These are phyloP conservation scores for Arthrobotrys sinensis DNA, from an alignment of 2,329 filamentous ascomycete species.

Conservation along the genomic window DNA sequence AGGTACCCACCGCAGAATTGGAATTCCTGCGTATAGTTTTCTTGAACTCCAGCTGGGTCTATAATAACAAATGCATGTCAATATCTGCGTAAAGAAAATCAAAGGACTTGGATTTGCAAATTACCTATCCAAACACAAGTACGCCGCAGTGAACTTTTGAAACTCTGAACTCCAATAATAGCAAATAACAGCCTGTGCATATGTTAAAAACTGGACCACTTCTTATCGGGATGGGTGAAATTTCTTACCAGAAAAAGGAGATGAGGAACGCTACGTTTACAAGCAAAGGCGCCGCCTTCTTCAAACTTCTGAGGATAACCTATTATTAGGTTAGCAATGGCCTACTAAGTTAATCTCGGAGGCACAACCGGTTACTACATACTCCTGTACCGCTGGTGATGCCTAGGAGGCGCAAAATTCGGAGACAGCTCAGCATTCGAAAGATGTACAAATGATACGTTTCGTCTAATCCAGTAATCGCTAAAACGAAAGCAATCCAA, in stretches of 20 bases:
- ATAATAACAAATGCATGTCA: slow-evolving; percentile 67
- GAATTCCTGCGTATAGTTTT: slow-evolving; percentile 76
- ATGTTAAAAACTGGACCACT: not conserved
- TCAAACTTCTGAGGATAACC: slow-evolving; percentile 94
- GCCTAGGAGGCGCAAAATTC: slow-evolving; percentile 89
- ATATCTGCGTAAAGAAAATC: not conserved
- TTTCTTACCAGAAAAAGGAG: slow-evolving; percentile 85
- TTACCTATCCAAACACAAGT: slow-evolving; percentile 85
- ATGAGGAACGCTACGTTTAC: slow-evolving; percentile 95
- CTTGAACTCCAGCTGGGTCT: slow-evolving; percentile 69
- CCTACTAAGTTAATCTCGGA: not conserved
- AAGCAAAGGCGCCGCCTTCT: slow-evolving; percentile 91
- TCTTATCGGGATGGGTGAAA: not conserved
- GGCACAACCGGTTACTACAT: slow-evolving; percentile 67
- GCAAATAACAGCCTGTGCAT: slow-evolving; percentile 79
- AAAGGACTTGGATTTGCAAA: slow-evolving; percentile 65
- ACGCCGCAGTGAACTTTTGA: slow-evolving; percentile 85
- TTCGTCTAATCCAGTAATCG: slow-evolving; percentile 78
- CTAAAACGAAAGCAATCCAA: slow-evolving; percentile 88
- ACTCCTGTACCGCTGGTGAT: slow-evolving; percentile 94
- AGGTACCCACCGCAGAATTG: slow-evolving; percentile 91
- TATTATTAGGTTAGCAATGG: slow-evolving; percentile 66
- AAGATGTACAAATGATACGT: slow-evolving; percentile 86
- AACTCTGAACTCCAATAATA: slow-evolving; percentile 96
- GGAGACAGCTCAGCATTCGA: slow-evolving; percentile 94